Evolutionary conservation across 495 filamentous ascomycete genomes (phyloP).

Genomic region (Amorphotheca resinae): DNA sequence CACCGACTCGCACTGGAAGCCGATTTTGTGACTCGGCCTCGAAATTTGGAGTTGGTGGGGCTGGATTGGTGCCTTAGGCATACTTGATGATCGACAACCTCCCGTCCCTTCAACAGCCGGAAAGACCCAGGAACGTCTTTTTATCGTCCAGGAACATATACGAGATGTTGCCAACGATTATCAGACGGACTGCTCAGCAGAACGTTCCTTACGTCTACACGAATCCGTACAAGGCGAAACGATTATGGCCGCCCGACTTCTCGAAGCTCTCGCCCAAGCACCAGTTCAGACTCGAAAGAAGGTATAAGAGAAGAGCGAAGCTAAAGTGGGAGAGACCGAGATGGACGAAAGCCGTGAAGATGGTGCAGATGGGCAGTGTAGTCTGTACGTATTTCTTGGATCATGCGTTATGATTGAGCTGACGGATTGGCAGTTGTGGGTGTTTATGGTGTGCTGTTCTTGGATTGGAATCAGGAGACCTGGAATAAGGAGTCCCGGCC

Average conservation of each 20-base stretch:
- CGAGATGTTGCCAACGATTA: slow-evolving; percentile 33
- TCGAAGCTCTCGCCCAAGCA: slow-evolving; percentile 63
- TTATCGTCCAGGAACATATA: too few relatives aligned
- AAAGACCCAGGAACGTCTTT: too few relatives aligned
- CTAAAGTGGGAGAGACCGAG: slow-evolving; percentile 63
- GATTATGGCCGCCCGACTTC: slow-evolving; percentile 89
- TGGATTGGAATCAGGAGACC: slow-evolving; percentile 48
- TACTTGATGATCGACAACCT: neutral
- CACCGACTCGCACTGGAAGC: too few relatives aligned
- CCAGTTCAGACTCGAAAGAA: slow-evolving; percentile 73
- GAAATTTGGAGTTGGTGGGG: neutral
- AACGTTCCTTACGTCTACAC: slow-evolving; percentile 11
- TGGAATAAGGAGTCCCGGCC: slow-evolving; percentile 36
- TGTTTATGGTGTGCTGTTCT: slow-evolving; percentile 62
- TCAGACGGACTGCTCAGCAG: slow-evolving; percentile 26
- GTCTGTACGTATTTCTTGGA: slow-evolving; percentile 37
- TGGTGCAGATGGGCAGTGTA: slow-evolving; percentile 57
- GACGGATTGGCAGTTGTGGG: slow-evolving; percentile 41
- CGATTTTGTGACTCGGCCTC: neutral
- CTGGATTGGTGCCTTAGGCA: neutral
- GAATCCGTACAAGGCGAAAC: slow-evolving; percentile 66
- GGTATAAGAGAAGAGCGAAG: slow-evolving; percentile 53
- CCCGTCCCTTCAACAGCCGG: too few relatives aligned
- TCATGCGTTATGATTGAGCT: slow-evolving; percentile 2
- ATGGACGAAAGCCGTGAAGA: slow-evolving; percentile 57